Conservation (phyloP, 352 stramenopile genomes). For the Phytophthora ohioensis region DNA sequence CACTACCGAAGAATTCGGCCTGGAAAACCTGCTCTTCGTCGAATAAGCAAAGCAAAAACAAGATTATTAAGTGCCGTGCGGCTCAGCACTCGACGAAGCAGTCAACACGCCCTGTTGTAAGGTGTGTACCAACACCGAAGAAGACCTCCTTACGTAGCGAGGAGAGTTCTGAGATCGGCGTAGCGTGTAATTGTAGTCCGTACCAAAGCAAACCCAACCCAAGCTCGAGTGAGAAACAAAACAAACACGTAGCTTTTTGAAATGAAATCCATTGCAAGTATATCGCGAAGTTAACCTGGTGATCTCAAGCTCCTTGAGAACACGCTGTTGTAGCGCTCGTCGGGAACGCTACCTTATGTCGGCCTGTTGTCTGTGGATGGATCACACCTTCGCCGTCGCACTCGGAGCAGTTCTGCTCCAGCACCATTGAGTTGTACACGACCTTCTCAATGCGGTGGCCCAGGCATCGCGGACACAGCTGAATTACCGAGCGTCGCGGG, state of each 20-base stretch:
- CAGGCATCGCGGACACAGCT: conserved; percentile 60
- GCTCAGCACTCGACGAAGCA: not conserved
- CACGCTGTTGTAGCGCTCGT: conserved; percentile 9
- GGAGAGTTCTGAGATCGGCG: conserved; percentile 25
- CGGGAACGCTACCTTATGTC: not conserved
- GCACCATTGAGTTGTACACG: conserved; percentile 58
- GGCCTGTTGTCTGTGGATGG: not conserved
- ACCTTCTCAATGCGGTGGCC: conserved; percentile 71
- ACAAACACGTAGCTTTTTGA: conserved; percentile 29
- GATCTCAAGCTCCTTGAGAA: no score
- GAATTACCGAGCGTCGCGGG: conserved; percentile 26
- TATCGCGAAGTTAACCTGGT: not conserved
- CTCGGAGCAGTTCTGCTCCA: conserved; percentile 61
- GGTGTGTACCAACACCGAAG: conserved; percentile 29
- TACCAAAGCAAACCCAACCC: conserved; percentile 26
- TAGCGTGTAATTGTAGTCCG: conserved; percentile 42
- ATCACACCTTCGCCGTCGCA: conserved; percentile 72
- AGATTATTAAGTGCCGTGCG: not conserved
- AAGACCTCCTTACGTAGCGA: not conserved
- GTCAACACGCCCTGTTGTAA: conserved; percentile 6
- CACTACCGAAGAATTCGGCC: conserved; percentile 65
- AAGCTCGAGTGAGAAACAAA: conserved; percentile 12
- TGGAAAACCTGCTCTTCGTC: conserved; percentile 75
- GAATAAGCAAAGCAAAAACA: conserved; percentile 45
- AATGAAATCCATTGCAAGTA: conserved; percentile 6